Evolutionary conservation across 805 yeast genomes (phyloP).

Genomic region (Starmerella bombicola): DNA sequence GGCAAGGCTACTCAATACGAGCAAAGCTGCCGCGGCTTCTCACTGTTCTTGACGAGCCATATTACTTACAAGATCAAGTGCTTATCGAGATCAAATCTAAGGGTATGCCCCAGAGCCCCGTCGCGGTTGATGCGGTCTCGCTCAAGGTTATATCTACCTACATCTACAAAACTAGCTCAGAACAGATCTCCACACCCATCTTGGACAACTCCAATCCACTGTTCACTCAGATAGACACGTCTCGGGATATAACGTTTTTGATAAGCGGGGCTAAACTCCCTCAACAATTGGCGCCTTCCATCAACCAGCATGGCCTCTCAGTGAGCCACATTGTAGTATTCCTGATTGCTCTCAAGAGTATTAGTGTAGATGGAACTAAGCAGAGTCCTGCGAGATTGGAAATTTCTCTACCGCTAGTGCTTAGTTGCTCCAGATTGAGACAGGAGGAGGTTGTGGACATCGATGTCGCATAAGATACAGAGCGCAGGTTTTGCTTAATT

Average conservation of each 20-base stretch:
- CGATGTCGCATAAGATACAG: too few species aligned
- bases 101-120: too few species aligned
- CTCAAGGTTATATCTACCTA: too few species aligned
- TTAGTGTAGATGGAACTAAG: conserved; percentile 1
- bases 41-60: neutral
- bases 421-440: too few species aligned
- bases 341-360: neutral
- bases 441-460: too few species aligned
- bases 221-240: too few species aligned
- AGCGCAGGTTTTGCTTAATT: too few species aligned
- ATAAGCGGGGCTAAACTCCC: conserved; percentile 2
- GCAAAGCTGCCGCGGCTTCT: neutral
- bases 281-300: neutral
- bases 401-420: neutral
- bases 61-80: neutral
- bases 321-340: neutral
- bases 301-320: neutral
- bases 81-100: too few species aligned
- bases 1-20: neutral
- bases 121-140: too few species aligned
- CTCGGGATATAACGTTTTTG: neutral
- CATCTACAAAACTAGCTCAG: too few species aligned
- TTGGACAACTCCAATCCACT: too few species aligned
- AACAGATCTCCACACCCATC: too few species aligned
- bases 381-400: neutral